Evolutionary conservation across 73 alveolate species (phyloP).

Genomic region (Tetrahymena malaccensis): DNA sequence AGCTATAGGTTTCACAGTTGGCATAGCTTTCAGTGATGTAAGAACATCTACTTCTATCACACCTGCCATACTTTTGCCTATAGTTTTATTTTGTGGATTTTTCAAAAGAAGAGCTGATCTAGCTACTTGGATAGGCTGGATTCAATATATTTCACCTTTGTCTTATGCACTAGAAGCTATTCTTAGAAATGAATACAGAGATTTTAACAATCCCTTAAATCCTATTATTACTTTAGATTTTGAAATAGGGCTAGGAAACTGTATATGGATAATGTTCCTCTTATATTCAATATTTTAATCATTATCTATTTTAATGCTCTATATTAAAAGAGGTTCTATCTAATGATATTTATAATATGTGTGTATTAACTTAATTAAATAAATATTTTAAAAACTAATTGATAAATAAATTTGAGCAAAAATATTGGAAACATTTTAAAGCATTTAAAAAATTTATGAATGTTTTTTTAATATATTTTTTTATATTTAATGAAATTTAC

Average conservation of each 20-base stretch:
- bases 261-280: neutral
- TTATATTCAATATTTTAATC: neutral
- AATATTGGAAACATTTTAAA: no score
- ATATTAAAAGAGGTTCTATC: neutral
- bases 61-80: slow-evolving; percentile 47
- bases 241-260: neutral
- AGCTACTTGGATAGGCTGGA: slow-evolving; percentile 58
- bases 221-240: neutral
- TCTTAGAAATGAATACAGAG: slow-evolving; percentile 45
- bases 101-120: slow-evolving; percentile 40
- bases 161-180: slow-evolving; percentile 54
- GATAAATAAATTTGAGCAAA: no score
- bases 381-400: no score
- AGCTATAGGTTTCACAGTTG: slow-evolving; percentile 47
- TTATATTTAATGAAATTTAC: no score
- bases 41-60: slow-evolving; percentile 48
- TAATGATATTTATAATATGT: neutral
- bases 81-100: slow-evolving; percentile 60
- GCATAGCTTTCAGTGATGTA: slow-evolving; percentile 38
- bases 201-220: neutral
- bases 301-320: neutral
- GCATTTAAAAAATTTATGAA: no score
- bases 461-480: no score
- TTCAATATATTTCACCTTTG: slow-evolving; percentile 58
- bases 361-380: no score